Base-by-base conservation (phyloP, 106 monocot genomes). In the Apostasia ramifera region DNA sequence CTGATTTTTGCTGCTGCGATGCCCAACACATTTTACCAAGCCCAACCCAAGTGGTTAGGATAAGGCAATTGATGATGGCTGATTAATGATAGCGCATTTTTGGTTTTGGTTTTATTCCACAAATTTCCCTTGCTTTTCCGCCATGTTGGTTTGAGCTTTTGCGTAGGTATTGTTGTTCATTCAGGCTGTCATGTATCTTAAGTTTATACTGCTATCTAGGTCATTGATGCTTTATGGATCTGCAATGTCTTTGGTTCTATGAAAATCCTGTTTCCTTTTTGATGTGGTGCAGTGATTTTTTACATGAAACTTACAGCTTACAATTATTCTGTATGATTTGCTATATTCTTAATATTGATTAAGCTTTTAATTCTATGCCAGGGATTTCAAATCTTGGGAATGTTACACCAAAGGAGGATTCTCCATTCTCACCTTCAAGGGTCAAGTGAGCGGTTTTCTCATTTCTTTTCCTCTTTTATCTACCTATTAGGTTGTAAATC, bases 381-480 rank as follows among this genome's bases (percentile, higher is more conserved):
- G 97, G 97, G 44, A 79, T 80, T 69, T 82, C 81, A 46, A 5
- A 82, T 75, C 80, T 79, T 58, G 92, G 89, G 40, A 89, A 92
- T 49, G 66, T 71, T 49, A 85, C 75, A 38, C 74, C 83, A 63
- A 95, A 95, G 73, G 89, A 86, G 69, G 92, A 97, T 51, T 89
- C 89, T 68, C 84, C 89, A 57, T 97, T 97, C 76, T 97, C 97
- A 52, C 92, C 97, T 63, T 82, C 87, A 57, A 86, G 89, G 74
- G 80, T 97, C 81, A 97, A 97, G 97, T 97, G 77, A 80, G 89
- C 42, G 26, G 40, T 43, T 38, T 69, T 73, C 40, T 64, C 11
- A 5, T 55, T 9, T 4, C 37, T 50, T 9, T 40, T 61, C 61
- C 66, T 55, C 56, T 68, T 80, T 56, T n/a, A 40, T 66, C 73